Evolutionary conservation across 345 rosid genomes (phyloP).

Genomic region (Lepidium didymum): DNA sequence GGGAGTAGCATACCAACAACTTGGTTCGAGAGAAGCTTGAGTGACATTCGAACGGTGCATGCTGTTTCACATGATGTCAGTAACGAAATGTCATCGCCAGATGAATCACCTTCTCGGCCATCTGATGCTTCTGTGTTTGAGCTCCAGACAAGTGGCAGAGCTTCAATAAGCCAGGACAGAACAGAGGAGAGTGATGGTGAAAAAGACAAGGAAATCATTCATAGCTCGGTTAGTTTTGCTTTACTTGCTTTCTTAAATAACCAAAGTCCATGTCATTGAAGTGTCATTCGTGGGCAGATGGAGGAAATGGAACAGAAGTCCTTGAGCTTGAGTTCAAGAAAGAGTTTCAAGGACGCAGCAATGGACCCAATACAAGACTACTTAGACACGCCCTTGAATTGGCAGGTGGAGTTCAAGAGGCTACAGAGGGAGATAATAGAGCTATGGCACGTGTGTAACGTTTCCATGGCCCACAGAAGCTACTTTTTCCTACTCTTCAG

Average conservation of each 20-base stretch:
- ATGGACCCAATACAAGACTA: conserved; percentile 62
- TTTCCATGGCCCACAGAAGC: conserved; percentile 71
- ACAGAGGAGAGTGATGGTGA: conserved; percentile 15
- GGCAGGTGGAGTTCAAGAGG: conserved; percentile 62
- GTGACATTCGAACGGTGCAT: conserved; percentile 19
- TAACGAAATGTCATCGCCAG: conserved; percentile 24
- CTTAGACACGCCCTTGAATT: conserved; percentile 28
- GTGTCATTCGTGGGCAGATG: conserved; percentile 29
- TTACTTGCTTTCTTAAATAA: not conserved
- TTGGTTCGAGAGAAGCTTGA: conserved; percentile 29
- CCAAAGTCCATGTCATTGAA: not conserved
- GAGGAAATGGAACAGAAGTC: conserved; percentile 32
- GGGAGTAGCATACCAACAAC: conserved; percentile 27
- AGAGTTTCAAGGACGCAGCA: conserved; percentile 54
- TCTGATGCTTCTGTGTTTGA: conserved; percentile 30
- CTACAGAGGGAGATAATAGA: conserved; percentile 61
- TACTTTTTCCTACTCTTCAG: conserved; percentile 73
- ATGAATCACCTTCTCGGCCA: conserved; percentile 29
- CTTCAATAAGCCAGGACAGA: conserved; percentile 16
- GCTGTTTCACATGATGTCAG: conserved; percentile 9
- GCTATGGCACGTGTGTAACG: conserved; percentile 72
- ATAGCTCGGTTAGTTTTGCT: conserved; percentile 28
- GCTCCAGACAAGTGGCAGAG: conserved; percentile 26
- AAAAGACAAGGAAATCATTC: conserved; percentile 29
- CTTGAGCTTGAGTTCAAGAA: conserved; percentile 12